These are phyloP conservation scores for Choiromyces venosus DNA, from an alignment of 495 filamentous ascomycete species.

Conservation along the genomic window DNA sequence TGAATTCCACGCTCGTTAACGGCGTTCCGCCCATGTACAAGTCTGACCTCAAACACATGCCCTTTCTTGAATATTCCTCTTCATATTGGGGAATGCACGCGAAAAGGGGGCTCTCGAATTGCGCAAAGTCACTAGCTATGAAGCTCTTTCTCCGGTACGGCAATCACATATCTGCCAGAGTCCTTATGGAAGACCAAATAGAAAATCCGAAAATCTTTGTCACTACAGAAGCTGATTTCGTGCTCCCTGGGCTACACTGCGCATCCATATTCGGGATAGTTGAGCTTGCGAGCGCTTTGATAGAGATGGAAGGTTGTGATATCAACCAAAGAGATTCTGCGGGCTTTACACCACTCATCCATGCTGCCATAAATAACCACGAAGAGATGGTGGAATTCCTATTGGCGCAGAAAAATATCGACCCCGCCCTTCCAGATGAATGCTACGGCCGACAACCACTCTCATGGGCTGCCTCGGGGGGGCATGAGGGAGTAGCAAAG, in stretches of 20 bases:
- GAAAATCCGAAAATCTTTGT: no score
- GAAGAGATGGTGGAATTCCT: background rate
- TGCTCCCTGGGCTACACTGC: background rate
- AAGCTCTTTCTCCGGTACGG: background rate
- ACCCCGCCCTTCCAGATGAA: background rate
- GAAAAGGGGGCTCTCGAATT: background rate
- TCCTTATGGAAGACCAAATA: background rate
- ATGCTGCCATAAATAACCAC: background rate
- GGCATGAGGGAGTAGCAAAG: background rate
- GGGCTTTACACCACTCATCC: background rate
- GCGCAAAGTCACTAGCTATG: background rate
- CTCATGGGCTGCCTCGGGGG: background rate
- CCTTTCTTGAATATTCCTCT: background rate
- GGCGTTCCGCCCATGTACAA: background rate
- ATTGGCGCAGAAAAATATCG: background rate
- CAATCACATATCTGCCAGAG: background rate
- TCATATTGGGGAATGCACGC: background rate
- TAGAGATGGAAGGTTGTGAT: background rate
- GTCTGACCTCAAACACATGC: background rate
- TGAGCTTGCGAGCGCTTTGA: background rate
- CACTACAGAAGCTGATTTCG: background rate
- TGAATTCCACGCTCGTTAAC: background rate
- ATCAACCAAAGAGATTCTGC: background rate
- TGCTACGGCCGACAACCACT: background rate
- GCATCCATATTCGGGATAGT: background rate